Conservation (phyloP, 768 basidiomycete genomes). For the Exsudoporus frostii region DNA sequence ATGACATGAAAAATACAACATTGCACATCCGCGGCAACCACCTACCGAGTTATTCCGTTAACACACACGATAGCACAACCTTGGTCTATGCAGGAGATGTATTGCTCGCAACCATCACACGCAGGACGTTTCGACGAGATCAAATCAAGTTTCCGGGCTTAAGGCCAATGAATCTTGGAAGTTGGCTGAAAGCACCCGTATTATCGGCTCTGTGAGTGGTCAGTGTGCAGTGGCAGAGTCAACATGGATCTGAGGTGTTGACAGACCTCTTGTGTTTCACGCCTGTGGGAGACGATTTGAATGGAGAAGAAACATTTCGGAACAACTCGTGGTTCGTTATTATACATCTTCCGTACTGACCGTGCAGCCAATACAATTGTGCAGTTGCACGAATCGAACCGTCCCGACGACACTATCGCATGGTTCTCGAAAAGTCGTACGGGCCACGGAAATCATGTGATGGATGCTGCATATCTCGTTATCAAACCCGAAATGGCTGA, state of each 20-base stretch:
- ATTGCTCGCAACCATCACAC: conserved; percentile 13
- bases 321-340: conserved; percentile 16
- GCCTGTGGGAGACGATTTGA: conserved; percentile 10
- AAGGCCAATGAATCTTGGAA: conserved; percentile 4
- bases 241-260: neutral
- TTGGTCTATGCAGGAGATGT: neutral
- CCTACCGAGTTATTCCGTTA: conserved; percentile 10
- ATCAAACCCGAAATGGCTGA: conserved; percentile 13
- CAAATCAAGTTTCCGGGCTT: conserved; percentile 13
- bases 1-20: conserved; percentile 12
- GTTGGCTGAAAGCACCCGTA: conserved; percentile 12
- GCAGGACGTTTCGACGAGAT: conserved; percentile 8
- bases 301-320: conserved; percentile 1
- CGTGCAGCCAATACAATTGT: neutral
- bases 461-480: conserved; percentile 3
- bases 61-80: conserved; percentile 4
- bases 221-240: neutral
- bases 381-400: conserved; percentile 11
- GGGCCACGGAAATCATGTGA: neutral
- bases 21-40: neutral
- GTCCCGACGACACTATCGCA: conserved; percentile 2
- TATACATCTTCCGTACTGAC: neutral
- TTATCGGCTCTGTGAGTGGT: conserved; percentile 13
- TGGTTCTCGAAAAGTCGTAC: conserved; percentile 9
- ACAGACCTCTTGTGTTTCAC: conserved; percentile 12